Evolutionary conservation across 768 basidiomycete genomes (phyloP), one percentile per base, ranked within the genome.

Genomic region (Coprinopsis marcescibilis): DNA sequence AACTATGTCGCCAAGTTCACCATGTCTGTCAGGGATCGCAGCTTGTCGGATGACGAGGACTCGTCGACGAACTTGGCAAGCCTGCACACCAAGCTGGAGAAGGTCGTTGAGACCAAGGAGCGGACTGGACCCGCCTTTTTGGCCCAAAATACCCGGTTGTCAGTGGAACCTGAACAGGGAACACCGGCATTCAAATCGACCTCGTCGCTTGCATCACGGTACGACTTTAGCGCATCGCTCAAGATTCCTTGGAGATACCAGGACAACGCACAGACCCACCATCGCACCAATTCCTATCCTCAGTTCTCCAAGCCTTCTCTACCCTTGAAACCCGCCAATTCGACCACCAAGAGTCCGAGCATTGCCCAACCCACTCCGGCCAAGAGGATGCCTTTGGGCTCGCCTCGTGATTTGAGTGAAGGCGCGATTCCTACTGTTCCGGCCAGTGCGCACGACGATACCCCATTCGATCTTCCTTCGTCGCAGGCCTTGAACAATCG

Each of bases 1-100:
- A 89, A 98, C 60, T 97, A 95, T 63, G 68, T 78, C 38, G 77
- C 88, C 45, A 77, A 72, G 46, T 94, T 97, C 59, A 65, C 64
- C 45, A 66, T 68, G 52, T 50, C 59, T 25, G 52, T 52, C 27
- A 54, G 55, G 24, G 60, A 62, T 48, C 56, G 57, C 30, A 62
- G 54, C 35, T 53, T 62, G 42, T 64, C 60, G 17, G 65, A 65
- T 21, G 67, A 68, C 45, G 59, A 69, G 55, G 58, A 72, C 38
- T 62, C 61, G 46, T 33, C 30, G 37, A 58, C 57, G 41, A 58
- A 78, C 41, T 72, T 87, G 53, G 76, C 71, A 19, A 78, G 86
- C 59, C 67, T 94, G 47, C 65, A 77, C 51, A 76, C 62, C 53
- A 81, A 78, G 59, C 69, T 93, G 43, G 83, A 89, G 63, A 72